Percentiles rank a stretch among this genome's conserved stretches.
These are phyloP conservation scores for Hymenoscyphus salicellus DNA, from an alignment of 2,329 filamentous ascomycete genomes.

Conservation along the genomic window DNA sequence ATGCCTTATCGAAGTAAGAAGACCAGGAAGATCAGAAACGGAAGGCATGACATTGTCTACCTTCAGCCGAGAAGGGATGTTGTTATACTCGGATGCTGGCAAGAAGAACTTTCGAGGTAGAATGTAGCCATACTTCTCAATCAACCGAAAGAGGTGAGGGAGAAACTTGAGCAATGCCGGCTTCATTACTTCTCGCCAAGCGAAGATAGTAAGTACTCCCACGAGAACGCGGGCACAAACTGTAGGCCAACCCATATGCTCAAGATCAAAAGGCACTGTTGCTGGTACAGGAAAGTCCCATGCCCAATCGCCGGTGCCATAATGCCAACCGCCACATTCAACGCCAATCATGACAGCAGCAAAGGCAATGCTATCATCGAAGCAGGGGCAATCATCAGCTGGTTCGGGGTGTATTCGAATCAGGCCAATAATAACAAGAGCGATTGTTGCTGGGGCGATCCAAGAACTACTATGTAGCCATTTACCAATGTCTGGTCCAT, in stretches of 20 bases:
- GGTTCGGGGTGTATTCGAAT: constrained; percentile 93
- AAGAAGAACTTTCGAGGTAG: constrained; percentile 89
- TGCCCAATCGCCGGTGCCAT: constrained; percentile 44
- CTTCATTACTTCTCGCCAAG: constrained; percentile 89
- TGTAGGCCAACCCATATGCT: constrained; percentile 62
- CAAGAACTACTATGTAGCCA: constrained; percentile 67
- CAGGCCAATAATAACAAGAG: constrained; percentile 66
- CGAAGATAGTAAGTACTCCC: constrained; percentile 80
- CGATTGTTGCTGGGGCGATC: constrained; percentile 61
- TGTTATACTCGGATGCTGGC: constrained; percentile 84
- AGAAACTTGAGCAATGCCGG: constrained; percentile 72
- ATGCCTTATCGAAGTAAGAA: constrained; percentile 78
- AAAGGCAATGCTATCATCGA: constrained; percentile 93
- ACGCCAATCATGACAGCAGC: constrained; percentile 84
- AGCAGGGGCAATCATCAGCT: constrained; percentile 94
- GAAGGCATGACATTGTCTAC: constrained; percentile 87
- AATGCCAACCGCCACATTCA: constrained; percentile 81
- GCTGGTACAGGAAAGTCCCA: constrained; percentile 53
- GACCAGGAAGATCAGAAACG: constrained; percentile 79
- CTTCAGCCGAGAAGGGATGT: constrained; percentile 68
- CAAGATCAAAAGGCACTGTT: constrained; percentile 61
- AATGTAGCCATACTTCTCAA: constrained; percentile 75
- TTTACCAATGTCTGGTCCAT: constrained; percentile 59
- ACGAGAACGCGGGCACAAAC: constrained; percentile 67
- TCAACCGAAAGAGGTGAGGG: constrained; percentile 81